Evolutionary conservation across 805 yeast species (phyloP), one percentile per base, ranked within the genome.

Genomic region (Kodamaea hsintzibuensis): DNA sequence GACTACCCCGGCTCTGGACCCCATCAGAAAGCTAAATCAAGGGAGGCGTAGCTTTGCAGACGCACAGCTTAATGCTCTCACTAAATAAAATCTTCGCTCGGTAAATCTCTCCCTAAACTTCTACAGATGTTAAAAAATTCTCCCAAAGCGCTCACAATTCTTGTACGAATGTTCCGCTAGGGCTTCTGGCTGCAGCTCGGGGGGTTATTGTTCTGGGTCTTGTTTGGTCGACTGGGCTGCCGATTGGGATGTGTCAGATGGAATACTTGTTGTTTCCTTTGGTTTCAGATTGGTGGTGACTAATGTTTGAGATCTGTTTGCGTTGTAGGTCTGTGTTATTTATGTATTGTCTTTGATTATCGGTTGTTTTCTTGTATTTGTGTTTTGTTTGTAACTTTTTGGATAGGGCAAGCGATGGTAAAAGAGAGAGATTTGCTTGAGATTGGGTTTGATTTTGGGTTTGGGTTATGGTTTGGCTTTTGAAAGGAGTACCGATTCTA

Each of bases 1-100:
- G 35, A 30, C 35, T 30, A 30, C 35, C 35, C 35, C 35, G 35
- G 35, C 35, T 30, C 35, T 30, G 35, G 35, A 14, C 17, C 44
- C 44, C 44, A 16, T 17, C 25, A 40, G 25, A 40, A 17, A 17
- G 25, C 44, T 19, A 40, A 40, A 40, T 40, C 44, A 40, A 17
- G 7, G 25, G 44, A 17, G 44, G 25, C 44, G 25, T 40, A 17
- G 25, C 44, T 9, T 8, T 30, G 44, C 44, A 40, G 44, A 40
- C 44, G 44, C 44, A 40, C 44, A 40, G 19, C 44, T 19, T 40
- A 40, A 40, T 40, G 19, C 35, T 40, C 44, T 19, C 25, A 40
- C 44, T 40, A 40, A 40, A 40, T 13, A 40, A 40, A 40, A 40
- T 40, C 44, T 40, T 40, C 44, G 19, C 44, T 40, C 44, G 44